A percentile compares a stretch with the other conserved stretches of the same genome.
These are phyloP conservation scores for Fragilaria crotonensis DNA, from an alignment of 108 stramenopile species.

Conservation along the genomic window DNA sequence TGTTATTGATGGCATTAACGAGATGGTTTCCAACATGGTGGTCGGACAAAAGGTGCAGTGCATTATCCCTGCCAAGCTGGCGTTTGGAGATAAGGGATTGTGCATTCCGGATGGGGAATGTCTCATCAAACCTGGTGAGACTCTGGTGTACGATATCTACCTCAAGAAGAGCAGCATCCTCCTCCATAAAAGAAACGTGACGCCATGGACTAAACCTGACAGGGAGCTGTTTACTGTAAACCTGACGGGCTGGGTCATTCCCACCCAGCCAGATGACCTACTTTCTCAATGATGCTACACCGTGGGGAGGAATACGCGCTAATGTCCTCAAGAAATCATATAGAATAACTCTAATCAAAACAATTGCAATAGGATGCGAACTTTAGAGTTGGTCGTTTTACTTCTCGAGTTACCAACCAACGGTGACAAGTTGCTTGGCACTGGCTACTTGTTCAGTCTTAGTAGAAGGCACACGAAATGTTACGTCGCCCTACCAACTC, in stretches of 20 bases:
- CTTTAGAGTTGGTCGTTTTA: too few species aligned
- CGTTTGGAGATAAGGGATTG: slow-evolving; percentile 76
- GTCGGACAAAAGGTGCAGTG: slow-evolving; percentile 82
- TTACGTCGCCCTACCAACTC: slow-evolving; percentile 40
- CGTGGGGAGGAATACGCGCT: too few species aligned
- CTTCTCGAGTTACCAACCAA: too few species aligned
- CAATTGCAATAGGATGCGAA: too few species aligned
- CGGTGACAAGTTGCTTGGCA: too few species aligned
- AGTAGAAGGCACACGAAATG: too few species aligned
- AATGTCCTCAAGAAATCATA: too few species aligned
- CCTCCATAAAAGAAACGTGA: slow-evolving; percentile 57
- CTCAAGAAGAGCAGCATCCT: slow-evolving; percentile 74
- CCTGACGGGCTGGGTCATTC: too few species aligned
- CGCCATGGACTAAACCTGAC: too few species aligned
- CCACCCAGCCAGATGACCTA: slow-evolving; percentile 2
- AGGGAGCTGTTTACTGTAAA: too few species aligned
- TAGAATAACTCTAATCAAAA: too few species aligned
- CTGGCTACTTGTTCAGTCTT: too few species aligned
- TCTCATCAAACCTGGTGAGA: slow-evolving; percentile 77
- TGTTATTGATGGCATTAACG: slow-evolving; percentile 74
- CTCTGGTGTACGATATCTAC: slow-evolving; percentile 76
- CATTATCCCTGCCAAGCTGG: slow-evolving; percentile 76
- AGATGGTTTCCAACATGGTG: slow-evolving; percentile 63
- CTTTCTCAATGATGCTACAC: not conserved
- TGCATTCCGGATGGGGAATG: slow-evolving; percentile 82